phyloP scores from a whole-genome alignment of 2,329 filamentous ascomycete species.

The Chaetomium globosum region DNA sequence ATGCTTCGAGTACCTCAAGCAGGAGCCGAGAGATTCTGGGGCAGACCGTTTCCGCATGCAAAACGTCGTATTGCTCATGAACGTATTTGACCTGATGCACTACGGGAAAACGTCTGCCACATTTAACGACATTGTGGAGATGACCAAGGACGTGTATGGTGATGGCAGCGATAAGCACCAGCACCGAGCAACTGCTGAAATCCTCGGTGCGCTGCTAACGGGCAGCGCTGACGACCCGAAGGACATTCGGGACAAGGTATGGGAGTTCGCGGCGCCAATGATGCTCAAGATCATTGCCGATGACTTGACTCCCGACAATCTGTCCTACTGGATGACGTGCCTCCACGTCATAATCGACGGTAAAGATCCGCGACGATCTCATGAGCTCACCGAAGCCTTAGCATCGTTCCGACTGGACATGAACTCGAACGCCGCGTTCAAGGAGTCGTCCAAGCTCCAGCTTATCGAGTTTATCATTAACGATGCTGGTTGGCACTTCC shows the following conservation, averaged over 20 bases:
- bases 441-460: slow-evolving; percentile 95
- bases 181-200: slow-evolving; percentile 92
- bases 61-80: slow-evolving; percentile 82
- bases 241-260: slow-evolving; percentile 73
- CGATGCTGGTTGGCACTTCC: slow-evolving; percentile 95
- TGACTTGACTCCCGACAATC: slow-evolving; percentile 89
- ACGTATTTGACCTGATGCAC: slow-evolving; percentile 87
- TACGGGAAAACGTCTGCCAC: slow-evolving; percentile 75
- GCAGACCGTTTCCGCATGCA: slow-evolving; percentile 88
- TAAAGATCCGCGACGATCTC: slow-evolving; percentile 84
- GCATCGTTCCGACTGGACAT: slow-evolving; percentile 88
- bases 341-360: slow-evolving; percentile 85
- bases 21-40: slow-evolving; percentile 82
- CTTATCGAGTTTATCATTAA: slow-evolving; percentile 84
- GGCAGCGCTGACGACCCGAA: slow-evolving; percentile 77
- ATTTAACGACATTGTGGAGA: slow-evolving; percentile 84
- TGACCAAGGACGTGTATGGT: slow-evolving; percentile 76
- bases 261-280: slow-evolving; percentile 88
- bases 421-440: slow-evolving; percentile 95
- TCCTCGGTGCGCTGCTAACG: slow-evolving; percentile 80
- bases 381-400: slow-evolving; percentile 82
- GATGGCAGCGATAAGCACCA: slow-evolving; percentile 98
- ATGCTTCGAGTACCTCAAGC: slow-evolving; percentile 92
- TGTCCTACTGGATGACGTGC: slow-evolving; percentile 92
- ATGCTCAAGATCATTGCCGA: slow-evolving; percentile 86